A percentile compares a stretch with the other conserved stretches of the same genome.
phyloP scores from a whole-genome alignment of 441 rosid species.

The Corymbia citriodora region DNA sequence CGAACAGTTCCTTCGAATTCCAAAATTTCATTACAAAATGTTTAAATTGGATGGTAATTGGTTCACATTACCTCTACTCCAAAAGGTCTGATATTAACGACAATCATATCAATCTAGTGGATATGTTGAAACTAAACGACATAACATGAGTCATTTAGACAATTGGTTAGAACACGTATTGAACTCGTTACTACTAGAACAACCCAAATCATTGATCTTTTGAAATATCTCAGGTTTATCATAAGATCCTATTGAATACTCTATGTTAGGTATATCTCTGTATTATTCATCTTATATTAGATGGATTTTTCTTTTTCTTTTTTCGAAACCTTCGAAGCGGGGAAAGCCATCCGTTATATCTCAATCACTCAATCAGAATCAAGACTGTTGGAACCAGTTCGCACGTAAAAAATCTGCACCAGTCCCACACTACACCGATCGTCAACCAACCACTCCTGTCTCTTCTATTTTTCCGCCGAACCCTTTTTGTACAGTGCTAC shows the following conservation, averaged over 20 bases:
- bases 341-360: conserved; percentile 11
- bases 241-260: background rate
- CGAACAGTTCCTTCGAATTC: background rate
- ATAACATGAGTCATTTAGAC: background rate
- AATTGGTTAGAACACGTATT: background rate
- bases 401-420: conserved; percentile 38
- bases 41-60: background rate
- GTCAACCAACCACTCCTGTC: background rate
- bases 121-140: background rate
- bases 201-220: background rate
- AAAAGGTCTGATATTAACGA: background rate
- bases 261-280: background rate
- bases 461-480: background rate
- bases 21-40: background rate
- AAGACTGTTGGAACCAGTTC: conserved; percentile 31
- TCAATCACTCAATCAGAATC: conserved; percentile 38
- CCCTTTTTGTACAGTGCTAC: background rate
- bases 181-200: background rate
- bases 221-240: background rate
- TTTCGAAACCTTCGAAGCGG: background rate
- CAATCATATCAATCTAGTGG: too few relatives aligned
- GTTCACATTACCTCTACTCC: background rate
- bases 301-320: background rate
- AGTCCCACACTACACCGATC: conserved; percentile 11
- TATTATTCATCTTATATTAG: background rate